Conservation (phyloP, 1,284 basidiomycete genomes). For the Vanrija sp. region DNA sequence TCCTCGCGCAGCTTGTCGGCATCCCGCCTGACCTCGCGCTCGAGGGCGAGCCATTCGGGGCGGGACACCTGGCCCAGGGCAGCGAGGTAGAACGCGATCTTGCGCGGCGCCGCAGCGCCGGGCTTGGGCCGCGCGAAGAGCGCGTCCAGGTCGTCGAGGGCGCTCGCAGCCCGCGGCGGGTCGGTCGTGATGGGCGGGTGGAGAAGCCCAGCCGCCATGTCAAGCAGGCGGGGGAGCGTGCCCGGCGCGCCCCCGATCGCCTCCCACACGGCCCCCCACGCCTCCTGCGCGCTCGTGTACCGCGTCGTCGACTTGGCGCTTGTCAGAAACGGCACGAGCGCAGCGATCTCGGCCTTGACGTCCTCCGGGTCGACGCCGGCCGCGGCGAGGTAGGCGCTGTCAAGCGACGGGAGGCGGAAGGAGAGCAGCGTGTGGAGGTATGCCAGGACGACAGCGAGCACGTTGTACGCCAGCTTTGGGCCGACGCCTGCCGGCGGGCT, state of each 20-base stretch:
- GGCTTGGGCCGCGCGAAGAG: slow-evolving; percentile 17
- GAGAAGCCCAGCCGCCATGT: slow-evolving; percentile 18
- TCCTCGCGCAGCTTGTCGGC: slow-evolving; percentile 17
- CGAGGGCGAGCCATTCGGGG: slow-evolving; percentile 32
- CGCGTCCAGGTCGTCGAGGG: slow-evolving; percentile 32
- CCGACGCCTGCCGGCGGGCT: slow-evolving; percentile 24
- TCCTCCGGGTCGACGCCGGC: slow-evolving; percentile 9
- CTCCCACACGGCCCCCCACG: slow-evolving; percentile 42
- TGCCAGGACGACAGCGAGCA: slow-evolving; percentile 37
- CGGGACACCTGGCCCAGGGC: slow-evolving; percentile 26
- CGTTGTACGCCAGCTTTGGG: slow-evolving; percentile 39
- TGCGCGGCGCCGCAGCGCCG: slow-evolving; percentile 23
- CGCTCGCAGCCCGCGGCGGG: slow-evolving; percentile 19
- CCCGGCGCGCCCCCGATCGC: slow-evolving; percentile 13
- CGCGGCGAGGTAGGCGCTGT: slow-evolving; percentile 5
- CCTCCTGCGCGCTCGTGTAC: slow-evolving; percentile 25
- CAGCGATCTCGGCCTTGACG: slow-evolving; percentile 20
- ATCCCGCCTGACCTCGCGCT: slow-evolving; percentile 26
- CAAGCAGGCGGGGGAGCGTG: slow-evolving; percentile 25
- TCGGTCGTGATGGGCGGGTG: slow-evolving; percentile 34
- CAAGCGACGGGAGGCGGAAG: slow-evolving; percentile 34
- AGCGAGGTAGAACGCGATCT: slow-evolving; percentile 41
- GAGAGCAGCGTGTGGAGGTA: slow-evolving; percentile 40
- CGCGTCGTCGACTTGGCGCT: slow-evolving; percentile 36
- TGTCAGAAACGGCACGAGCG: slow-evolving; percentile 35